Evolutionary conservation across 169 alveolate species (phyloP), one percentile per base, ranked within the genome.

Genomic region (Plasmodium relictum): DNA sequence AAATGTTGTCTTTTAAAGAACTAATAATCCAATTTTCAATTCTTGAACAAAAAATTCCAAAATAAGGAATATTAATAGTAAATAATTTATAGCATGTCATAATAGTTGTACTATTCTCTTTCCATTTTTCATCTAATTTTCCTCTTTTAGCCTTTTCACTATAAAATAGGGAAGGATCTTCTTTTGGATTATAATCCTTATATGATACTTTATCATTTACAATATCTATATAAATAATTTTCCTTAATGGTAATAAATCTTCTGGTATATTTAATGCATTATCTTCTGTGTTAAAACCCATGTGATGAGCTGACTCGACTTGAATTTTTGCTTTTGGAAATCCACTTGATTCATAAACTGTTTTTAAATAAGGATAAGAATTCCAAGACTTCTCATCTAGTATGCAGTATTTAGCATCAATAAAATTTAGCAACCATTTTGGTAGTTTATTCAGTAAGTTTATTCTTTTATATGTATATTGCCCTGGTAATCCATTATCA

Each of bases 11-110:
- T 61, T 90, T 90, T 50, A 95, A 42, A 6, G 88, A 59, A 24
- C 54, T 66, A 10, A 93, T 91, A 22, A 95, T 70, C 93, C 91
- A 95, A 45, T 86, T 92, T 68, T 95, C 97, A 24, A 95, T 63
- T 70, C 59, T 90, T n/a, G 96, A 92, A 37, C 95, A 72, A 50
- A 95, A 31, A 31, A 95, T 63, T 18, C 97, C 97, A 71, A 95
- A 93, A 93, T 93, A 94, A 0, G 97, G 97, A 18, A 95, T 74
- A 76, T 94, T 93, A 0, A 95, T 37, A 20, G 63, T 74, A 44
- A 95, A 70, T 6, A 94, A 61, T 88, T 95, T 95, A 91, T 94
- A 92, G 31, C 95, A 92, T 0, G 95, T 93, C 73, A 94, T 92
- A 44, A 92, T 16, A 6, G 86, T 45, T 56, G 56, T 31, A 39